These are phyloP conservation scores for Plantago ovata DNA, from an alignment of 257 asterid species.

Conservation along the genomic window DNA sequence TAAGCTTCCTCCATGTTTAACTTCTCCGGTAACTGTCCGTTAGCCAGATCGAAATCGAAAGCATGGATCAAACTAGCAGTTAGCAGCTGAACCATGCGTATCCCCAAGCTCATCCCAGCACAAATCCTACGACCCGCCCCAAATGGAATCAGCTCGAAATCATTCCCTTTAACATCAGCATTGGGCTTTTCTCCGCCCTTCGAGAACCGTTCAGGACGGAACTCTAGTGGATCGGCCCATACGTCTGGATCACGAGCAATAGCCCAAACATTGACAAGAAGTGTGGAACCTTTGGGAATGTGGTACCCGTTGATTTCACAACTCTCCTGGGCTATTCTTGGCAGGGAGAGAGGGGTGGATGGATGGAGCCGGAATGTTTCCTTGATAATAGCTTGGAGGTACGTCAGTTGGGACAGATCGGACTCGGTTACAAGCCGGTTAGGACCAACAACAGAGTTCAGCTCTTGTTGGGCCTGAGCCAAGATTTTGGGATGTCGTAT, in stretches of 20 bases:
- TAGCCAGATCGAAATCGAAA: constrained; percentile 49
- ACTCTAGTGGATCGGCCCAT: constrained; percentile 67
- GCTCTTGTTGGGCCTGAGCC: constrained; percentile 50
- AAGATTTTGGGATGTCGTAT: constrained; percentile 52
- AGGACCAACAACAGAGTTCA: constrained; percentile 53
- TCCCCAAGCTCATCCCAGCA: constrained; percentile 71
- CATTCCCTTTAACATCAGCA: constrained; percentile 64
- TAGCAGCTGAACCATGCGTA: constrained; percentile 73
- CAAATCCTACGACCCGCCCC: constrained; percentile 93
- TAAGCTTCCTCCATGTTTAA: constrained; percentile 83
- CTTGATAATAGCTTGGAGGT: constrained; percentile 66
- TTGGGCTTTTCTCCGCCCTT: constrained; percentile 58
- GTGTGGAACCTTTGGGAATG: constrained; percentile 73
- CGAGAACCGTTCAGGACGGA: constrained; percentile 58
- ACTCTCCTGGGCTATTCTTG: constrained; percentile 52
- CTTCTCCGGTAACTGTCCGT: constrained; percentile 35
- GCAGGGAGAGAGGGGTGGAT: constrained; percentile 85
- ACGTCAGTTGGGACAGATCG: constrained; percentile 47
- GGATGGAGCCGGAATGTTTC: constrained; percentile 88
- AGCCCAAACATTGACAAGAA: constrained; percentile 85
- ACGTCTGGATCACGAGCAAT: constrained; percentile 65
- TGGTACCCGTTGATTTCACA: constrained; percentile 69
- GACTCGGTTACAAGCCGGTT: constrained; percentile 51
- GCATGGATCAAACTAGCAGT: constrained; percentile 69
- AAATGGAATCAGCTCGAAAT: constrained; percentile 79